Conservation (phyloP, 1,139 yeast species). For the Pichia sp. region DNA sequence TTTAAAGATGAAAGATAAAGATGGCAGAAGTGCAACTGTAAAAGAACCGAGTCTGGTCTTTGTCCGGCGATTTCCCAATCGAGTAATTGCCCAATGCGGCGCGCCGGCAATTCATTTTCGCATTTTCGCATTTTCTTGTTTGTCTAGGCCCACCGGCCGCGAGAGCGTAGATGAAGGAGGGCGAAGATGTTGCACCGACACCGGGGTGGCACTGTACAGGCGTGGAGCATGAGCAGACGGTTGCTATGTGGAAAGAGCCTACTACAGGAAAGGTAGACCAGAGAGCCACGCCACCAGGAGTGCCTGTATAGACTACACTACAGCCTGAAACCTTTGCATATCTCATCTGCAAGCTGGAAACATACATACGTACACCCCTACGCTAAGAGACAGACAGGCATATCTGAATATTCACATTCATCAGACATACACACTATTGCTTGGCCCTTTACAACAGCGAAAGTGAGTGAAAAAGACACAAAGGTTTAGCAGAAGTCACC, state of each 20-base stretch:
- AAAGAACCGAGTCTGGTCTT: background rate
- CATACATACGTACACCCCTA: background rate
- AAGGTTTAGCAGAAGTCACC: background rate
- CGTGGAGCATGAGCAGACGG: background rate
- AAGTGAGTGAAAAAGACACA: background rate
- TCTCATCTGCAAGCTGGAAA: background rate
- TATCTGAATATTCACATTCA: too few relatives aligned
- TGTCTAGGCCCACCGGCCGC: background rate
- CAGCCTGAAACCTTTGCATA: background rate
- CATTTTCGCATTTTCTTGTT: background rate
- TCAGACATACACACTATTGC: too few relatives aligned
- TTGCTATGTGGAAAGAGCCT: background rate
- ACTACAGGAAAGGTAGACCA: background rate
- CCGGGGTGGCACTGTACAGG: background rate
- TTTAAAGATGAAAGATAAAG: background rate
- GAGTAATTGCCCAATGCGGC: background rate
- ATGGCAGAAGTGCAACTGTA: background rate
- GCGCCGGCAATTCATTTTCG: background rate
- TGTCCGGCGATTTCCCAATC: background rate
- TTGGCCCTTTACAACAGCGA: background rate
- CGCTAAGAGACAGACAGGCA: background rate
- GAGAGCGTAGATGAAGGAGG: background rate
- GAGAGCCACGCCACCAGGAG: background rate
- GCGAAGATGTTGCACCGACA: background rate
- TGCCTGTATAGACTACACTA: background rate